Conservation (phyloP, 2,329 filamentous ascomycete genomes). For the Colletotrichum cereale region DNA sequence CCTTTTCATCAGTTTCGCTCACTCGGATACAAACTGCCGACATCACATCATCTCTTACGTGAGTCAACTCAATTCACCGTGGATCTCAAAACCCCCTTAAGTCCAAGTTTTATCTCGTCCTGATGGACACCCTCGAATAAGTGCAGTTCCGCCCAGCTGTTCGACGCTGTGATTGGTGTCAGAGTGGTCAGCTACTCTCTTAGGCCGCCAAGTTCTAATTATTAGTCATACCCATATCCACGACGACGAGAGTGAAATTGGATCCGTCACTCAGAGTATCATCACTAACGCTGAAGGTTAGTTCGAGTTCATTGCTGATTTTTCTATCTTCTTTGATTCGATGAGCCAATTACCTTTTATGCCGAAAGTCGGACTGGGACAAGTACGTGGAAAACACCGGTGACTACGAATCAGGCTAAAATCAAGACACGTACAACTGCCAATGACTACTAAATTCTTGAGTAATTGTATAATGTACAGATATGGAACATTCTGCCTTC, state of each 20-base stretch:
- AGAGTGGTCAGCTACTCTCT: neutral
- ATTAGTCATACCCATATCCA: neutral
- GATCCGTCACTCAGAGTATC: neutral
- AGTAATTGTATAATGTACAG: neutral
- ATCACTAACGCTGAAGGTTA: no score
- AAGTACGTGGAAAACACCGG: neutral
- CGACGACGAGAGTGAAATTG: neutral
- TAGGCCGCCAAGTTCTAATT: neutral
- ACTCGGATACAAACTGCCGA: neutral
- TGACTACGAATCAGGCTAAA: neutral
- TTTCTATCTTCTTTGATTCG: neutral
- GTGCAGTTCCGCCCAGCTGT: neutral
- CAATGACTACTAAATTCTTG: neutral
- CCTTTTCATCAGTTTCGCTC: neutral
- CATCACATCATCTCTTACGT: neutral
- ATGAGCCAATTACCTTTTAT: neutral
- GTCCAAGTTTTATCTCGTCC: neutral
- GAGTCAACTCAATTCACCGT: neutral
- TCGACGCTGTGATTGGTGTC: neutral
- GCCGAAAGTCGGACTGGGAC: neutral
- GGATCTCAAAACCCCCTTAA: neutral
- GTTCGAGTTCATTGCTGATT: neutral
- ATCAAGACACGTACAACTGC: no score
- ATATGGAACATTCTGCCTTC: neutral
- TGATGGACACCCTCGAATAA: no score